Conservation (phyloP, 2,329 filamentous ascomycete species). For the Alternaria metachromatica region DNA sequence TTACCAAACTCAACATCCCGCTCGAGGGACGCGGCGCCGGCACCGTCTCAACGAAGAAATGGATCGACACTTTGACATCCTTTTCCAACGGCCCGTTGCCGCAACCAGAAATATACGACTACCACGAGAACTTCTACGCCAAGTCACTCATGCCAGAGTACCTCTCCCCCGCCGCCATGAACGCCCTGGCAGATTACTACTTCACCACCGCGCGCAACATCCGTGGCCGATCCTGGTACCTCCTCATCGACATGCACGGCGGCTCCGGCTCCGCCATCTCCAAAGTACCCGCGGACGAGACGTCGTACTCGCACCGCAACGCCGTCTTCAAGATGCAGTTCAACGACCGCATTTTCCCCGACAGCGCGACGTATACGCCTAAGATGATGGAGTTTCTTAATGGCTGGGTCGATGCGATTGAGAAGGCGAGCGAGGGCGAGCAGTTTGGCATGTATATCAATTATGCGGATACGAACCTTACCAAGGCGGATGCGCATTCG, state of each 20-base stretch:
- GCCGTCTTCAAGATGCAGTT: slow-evolving; percentile 39
- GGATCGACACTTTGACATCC: slow-evolving; percentile 30
- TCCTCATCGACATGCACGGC: slow-evolving; percentile 38
- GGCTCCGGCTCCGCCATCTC: slow-evolving; percentile 23
- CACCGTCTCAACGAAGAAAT: slow-evolving; percentile 6
- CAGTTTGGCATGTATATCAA: slow-evolving; percentile 59
- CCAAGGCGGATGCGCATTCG: slow-evolving; percentile 51
- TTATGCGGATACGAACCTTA: slow-evolving; percentile 57
- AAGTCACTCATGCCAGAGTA: slow-evolving; percentile 36
- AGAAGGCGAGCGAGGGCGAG: slow-evolving; percentile 21
- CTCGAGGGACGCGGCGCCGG: not conserved
- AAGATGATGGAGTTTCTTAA: slow-evolving; percentile 47
- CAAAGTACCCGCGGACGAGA: slow-evolving; percentile 14
- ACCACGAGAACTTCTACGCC: slow-evolving; percentile 38
- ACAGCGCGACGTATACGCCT: slow-evolving; percentile 35
- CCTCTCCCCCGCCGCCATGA: slow-evolving; percentile 22
- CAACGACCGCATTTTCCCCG: slow-evolving; percentile 23
- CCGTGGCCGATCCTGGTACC: slow-evolving; percentile 26
- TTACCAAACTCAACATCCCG: slow-evolving; percentile 25
- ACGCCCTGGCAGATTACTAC: slow-evolving; percentile 33
- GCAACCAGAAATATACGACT: slow-evolving; percentile 29
- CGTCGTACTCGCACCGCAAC: slow-evolving; percentile 35
- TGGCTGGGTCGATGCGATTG: slow-evolving; percentile 47
- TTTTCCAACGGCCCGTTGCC: slow-evolving; percentile 28
- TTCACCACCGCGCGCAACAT: slow-evolving; percentile 24